A percentile compares a stretch with the other conserved stretches of the same genome.
phyloP scores from a whole-genome alignment of 257 asterid genomes.

The Catharanthus roseus region DNA sequence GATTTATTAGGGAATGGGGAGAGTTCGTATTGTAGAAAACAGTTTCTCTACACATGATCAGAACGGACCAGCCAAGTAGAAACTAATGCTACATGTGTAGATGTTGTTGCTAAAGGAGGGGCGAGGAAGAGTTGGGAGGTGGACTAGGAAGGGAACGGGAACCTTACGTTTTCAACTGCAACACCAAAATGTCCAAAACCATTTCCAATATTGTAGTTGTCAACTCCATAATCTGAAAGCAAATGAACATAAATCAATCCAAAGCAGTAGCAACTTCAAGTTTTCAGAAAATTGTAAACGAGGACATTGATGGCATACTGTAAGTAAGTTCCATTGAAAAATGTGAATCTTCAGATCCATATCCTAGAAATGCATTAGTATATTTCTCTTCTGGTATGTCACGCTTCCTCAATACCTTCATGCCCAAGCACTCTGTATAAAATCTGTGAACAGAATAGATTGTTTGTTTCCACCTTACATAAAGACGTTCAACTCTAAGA shows the following conservation, averaged over 20 bases:
- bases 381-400: constrained; percentile 44
- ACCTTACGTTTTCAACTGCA: constrained; percentile 42
- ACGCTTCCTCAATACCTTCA: constrained; percentile 48
- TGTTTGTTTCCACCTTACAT: not conserved
- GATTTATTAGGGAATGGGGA: not conserved
- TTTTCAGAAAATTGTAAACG: not conserved
- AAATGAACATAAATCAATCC: constrained; percentile 13
- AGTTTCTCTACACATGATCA: not conserved
- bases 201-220: constrained; percentile 41
- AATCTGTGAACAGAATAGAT: constrained; percentile 26
- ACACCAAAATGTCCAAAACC: constrained; percentile 52
- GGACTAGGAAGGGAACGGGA: not conserved
- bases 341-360: constrained; percentile 43
- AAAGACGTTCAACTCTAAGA: not conserved
- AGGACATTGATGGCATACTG: constrained; percentile 27
- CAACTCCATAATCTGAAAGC: constrained; percentile 47
- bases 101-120: not conserved
- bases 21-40: not conserved
- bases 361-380: constrained; percentile 49
- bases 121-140: not conserved
- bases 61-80: not conserved
- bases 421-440: constrained; percentile 46
- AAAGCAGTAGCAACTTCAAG: not conserved
- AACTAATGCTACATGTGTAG: not conserved
- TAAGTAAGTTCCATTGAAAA: constrained; percentile 46